Percentiles rank a stretch among this genome's conserved stretches.
phyloP scores from a whole-genome alignment of 2,329 filamentous ascomycete genomes.

The Aspergillus latus region DNA sequence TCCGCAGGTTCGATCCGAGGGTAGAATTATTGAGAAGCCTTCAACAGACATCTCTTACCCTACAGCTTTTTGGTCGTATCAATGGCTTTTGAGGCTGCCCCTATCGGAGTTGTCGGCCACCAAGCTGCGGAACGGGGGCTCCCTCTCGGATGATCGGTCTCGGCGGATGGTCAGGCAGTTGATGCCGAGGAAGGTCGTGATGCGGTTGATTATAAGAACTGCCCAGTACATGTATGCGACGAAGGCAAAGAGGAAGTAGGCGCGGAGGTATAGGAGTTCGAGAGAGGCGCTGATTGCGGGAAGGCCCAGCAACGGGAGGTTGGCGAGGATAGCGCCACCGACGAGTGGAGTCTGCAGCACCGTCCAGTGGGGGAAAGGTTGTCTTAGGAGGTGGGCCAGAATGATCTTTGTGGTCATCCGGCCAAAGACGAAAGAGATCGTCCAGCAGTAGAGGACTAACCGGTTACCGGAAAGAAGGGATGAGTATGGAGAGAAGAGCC shows the following conservation, averaged over 20 bases:
- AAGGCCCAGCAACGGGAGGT: slow-evolving; percentile 75
- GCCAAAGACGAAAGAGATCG: slow-evolving; percentile 95
- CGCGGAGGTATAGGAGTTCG: slow-evolving; percentile 79
- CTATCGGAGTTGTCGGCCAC: slow-evolving; percentile 26
- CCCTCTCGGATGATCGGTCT: slow-evolving; percentile 34
- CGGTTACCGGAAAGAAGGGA: slow-evolving; percentile 79
- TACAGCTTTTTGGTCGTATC: neutral
- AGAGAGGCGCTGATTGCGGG: slow-evolving; percentile 63
- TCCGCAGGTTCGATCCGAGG: neutral
- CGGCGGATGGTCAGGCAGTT: slow-evolving; percentile 81
- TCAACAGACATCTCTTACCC: neutral
- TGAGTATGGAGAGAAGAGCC: slow-evolving; percentile 89
- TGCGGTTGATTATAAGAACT: slow-evolving; percentile 81
- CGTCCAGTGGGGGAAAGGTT: slow-evolving; percentile 97
- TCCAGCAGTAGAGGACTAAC: slow-evolving; percentile 86
- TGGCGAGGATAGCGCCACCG: slow-evolving; percentile 77
- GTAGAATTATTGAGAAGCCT: neutral
- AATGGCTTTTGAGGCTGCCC: slow-evolving; percentile 22
- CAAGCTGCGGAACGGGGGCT: slow-evolving; percentile 38
- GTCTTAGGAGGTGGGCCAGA: slow-evolving; percentile 85
- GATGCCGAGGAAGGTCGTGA: slow-evolving; percentile 90
- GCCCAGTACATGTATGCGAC: slow-evolving; percentile 92
- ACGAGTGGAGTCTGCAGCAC: slow-evolving; percentile 84
- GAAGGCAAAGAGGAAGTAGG: slow-evolving; percentile 77
- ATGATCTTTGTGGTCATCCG: slow-evolving; percentile 99